Base-by-base conservation (phyloP, 1,284 basidiomycete species). In the Cutaneotrichosporon sp. region DNA sequence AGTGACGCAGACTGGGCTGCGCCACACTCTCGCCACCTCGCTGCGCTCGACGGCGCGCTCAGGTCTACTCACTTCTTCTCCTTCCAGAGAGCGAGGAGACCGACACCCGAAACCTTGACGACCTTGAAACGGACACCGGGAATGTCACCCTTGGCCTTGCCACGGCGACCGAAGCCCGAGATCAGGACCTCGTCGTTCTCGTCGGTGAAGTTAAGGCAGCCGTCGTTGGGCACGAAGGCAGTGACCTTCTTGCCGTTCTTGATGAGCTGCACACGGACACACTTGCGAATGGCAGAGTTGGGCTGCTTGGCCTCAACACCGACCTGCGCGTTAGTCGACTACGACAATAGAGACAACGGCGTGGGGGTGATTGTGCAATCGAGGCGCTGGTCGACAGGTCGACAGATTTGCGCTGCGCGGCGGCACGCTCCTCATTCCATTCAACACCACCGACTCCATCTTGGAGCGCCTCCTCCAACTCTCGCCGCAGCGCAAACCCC, bases 231-330 rank as follows among this genome's bases (percentile, higher is more conserved):
- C 45, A 83, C 83, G 81, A 84, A 94, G 70, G 90, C 90, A 59
- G 91, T 93, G 74, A 93, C 91, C 80, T 98, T 97, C 88, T 98
- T 98, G 72, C 96, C 96, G 82, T 99, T 99, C 85, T 99, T 98
- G 80, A 99, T 98, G 71, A 99, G 84, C 76, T 99, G 96, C 60
- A 98, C 96, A 81, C 96, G 90, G 67, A 99, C 96, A 83, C 96
- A 98, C 80, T 99, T 99, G 79, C 96, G 91, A 78, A 98, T 97
- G 77, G 96, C 96, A 75, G 96, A 98, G 85, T 99, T 99, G 80
- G 96, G 96, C 77, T 82, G 80, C 77, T 83, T 83, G 75, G 81
- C 80, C 77, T 83, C 81, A 51, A 83, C 80, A 76, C 81, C 81
- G 76, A 80, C 77, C 74, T 76, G 63, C 13, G 35, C 10, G 26